A percentile compares a stretch with the other conserved stretches of the same genome.
These are phyloP conservation scores for Colletotrichum tropicicola DNA, from an alignment of 2,329 filamentous ascomycete genomes.

Conservation along the genomic window DNA sequence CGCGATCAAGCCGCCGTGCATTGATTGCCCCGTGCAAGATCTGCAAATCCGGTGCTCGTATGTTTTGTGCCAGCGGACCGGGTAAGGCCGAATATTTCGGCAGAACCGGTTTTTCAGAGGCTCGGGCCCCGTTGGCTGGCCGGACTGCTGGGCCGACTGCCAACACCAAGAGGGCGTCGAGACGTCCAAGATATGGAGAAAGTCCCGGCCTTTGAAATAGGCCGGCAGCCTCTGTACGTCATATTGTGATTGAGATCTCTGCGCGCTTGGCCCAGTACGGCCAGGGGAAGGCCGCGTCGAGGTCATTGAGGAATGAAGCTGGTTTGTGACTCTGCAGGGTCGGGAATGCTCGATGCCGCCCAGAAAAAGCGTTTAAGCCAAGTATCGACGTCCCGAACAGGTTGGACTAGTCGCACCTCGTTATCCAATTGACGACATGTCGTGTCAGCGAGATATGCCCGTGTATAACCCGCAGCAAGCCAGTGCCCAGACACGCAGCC, in stretches of 20 bases:
- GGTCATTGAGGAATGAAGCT: slow-evolving; percentile 15
- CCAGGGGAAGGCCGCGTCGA: not conserved
- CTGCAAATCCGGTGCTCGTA: slow-evolving; percentile 1
- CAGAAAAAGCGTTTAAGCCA: slow-evolving; percentile 3
- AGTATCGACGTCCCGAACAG: not conserved
- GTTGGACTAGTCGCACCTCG: slow-evolving; percentile 5
- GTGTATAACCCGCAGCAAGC: not conserved
- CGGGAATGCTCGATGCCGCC: slow-evolving; percentile 7
- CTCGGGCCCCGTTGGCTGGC: slow-evolving; percentile 15
- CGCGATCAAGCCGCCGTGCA: not conserved
- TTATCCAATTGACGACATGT: slow-evolving; percentile 4
- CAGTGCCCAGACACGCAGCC: not conserved
- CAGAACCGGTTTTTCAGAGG: slow-evolving; percentile 15
- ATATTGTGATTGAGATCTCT: slow-evolving; percentile 9
- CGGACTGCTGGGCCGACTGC: slow-evolving; percentile 16
- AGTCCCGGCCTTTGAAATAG: not conserved
- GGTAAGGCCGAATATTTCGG: slow-evolving; percentile 12
- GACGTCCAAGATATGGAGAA: not conserved
- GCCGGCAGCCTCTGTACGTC: slow-evolving; percentile 13
- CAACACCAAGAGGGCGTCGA: not conserved
- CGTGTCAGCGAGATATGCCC: not conserved
- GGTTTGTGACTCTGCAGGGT: not conserved
- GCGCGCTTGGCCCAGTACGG: not conserved
- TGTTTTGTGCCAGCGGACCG: slow-evolving; percentile 1
- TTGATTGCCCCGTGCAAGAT: slow-evolving; percentile 6